phyloP scores from a whole-genome alignment of 768 basidiomycete genomes.

The Xanthoconium stramineum region DNA sequence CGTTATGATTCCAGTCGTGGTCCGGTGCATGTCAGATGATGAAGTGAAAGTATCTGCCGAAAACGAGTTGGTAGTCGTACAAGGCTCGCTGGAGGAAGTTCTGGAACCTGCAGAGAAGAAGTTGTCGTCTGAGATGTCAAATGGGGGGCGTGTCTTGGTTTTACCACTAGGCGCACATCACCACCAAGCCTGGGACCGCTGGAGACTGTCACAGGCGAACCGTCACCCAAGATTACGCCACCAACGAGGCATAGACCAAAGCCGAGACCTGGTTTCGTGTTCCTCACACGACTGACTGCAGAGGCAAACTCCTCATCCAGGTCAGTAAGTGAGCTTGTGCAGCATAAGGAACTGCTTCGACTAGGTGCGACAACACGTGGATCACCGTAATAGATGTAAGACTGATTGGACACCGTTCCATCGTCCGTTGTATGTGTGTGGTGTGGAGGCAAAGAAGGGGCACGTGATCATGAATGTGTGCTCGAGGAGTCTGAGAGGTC shows the following conservation, averaged over 20 bases:
- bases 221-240: conserved; percentile 43
- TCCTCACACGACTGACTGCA: conserved; percentile 41
- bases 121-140: conserved; percentile 41
- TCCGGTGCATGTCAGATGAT: conserved; percentile 27
- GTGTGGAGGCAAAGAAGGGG: conserved; percentile 52
- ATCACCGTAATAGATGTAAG: conserved; percentile 71
- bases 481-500: conserved; percentile 50
- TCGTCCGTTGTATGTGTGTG: conserved; percentile 73
- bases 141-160: conserved; percentile 27
- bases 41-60: conserved; percentile 33
- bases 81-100: conserved; percentile 30
- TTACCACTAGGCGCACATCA: conserved; percentile 42
- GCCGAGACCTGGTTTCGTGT: conserved; percentile 39
- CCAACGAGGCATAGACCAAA: conserved; percentile 43
- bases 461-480: conserved; percentile 37
- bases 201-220: conserved; percentile 69
- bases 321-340: conserved; percentile 77
- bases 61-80: conserved; percentile 30
- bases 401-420: conserved; percentile 59
- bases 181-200: conserved; percentile 53
- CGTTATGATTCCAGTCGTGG: conserved; percentile 32
- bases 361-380: conserved; percentile 70
- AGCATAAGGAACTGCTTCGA: conserved; percentile 51
- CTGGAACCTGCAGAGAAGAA: conserved; percentile 44
- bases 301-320: conserved; percentile 59